These are phyloP conservation scores for Paraleonurus japonicus DNA, from an alignment of 257 asterid species.

Conservation along the genomic window DNA sequence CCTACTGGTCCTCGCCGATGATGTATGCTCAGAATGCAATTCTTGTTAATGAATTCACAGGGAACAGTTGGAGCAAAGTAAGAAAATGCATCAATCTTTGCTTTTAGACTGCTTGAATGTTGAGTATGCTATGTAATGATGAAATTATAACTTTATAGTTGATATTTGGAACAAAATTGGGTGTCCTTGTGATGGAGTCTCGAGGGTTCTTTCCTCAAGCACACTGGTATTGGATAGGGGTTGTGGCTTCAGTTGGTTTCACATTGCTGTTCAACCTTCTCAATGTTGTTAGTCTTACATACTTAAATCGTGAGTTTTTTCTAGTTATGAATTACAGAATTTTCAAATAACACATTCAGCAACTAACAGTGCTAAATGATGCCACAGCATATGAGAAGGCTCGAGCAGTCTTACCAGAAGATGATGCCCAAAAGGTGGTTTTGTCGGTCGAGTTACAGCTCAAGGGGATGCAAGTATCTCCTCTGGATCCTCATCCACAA, in stretches of 20 bases:
- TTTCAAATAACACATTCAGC: not conserved
- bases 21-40: constrained; percentile 73
- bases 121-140: not conserved
- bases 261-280: constrained; percentile 28
- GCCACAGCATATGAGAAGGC: constrained; percentile 46
- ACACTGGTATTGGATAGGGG: constrained; percentile 49
- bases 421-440: not conserved
- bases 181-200: constrained; percentile 30
- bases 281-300: constrained; percentile 27
- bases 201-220: constrained; percentile 35
- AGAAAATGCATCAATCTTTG: constrained; percentile 7
- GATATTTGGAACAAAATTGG: constrained; percentile 32
- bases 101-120: not conserved
- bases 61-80: constrained; percentile 60
- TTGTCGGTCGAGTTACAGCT: not conserved
- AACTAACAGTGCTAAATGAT: not conserved
- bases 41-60: constrained; percentile 58
- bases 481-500: no score
- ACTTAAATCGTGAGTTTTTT: constrained; percentile 38
- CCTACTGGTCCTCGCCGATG: constrained; percentile 63
- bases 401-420: constrained; percentile 44
- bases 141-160: constrained; percentile 6
- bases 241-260: constrained; percentile 34
- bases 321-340: not conserved
- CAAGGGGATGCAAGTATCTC: constrained; percentile 1